A percentile compares a stretch with the other conserved stretches of the same genome.
phyloP scores from a whole-genome alignment of 805 yeast genomes.

The Starmerella vaccinii region DNA sequence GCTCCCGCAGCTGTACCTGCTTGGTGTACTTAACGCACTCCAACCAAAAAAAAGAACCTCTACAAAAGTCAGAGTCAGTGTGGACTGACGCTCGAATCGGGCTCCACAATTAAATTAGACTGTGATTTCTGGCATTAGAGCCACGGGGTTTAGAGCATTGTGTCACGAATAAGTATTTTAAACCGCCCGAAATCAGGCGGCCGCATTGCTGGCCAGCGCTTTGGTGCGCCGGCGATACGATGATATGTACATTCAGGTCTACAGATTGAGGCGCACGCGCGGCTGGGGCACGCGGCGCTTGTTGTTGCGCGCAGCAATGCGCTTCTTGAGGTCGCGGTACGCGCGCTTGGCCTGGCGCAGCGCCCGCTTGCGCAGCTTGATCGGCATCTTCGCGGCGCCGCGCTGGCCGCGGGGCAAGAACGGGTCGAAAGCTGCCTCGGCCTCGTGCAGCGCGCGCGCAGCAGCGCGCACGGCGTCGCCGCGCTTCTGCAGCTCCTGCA shows the following conservation, averaged over 20 bases:
- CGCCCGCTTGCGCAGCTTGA: slow-evolving; percentile 26
- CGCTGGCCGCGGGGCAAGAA: slow-evolving; percentile 27
- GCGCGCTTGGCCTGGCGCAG: slow-evolving; percentile 26
- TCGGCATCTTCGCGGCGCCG: slow-evolving; percentile 27
- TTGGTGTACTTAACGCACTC: too few relatives aligned
- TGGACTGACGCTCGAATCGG: too few relatives aligned
- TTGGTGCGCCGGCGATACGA: background rate
- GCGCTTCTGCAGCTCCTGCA: slow-evolving; percentile 21
- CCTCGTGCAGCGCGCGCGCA: slow-evolving; percentile 21
- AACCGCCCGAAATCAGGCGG: too few relatives aligned
- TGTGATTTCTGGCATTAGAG: too few relatives aligned
- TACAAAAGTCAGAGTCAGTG: too few relatives aligned
- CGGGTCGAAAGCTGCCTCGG: slow-evolving; percentile 24
- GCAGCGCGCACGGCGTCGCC: slow-evolving; percentile 21
- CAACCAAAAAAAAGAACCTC: too few relatives aligned
- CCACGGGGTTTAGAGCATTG: too few relatives aligned
- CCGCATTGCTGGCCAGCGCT: background rate
- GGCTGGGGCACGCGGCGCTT: slow-evolving; percentile 27
- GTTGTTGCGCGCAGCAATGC: slow-evolving; percentile 22
- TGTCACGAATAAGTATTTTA: too few relatives aligned
- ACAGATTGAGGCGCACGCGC: slow-evolving; percentile 14
- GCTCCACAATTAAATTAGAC: too few relatives aligned
- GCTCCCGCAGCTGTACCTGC: too few relatives aligned
- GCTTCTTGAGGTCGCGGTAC: slow-evolving; percentile 25
- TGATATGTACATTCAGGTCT: slow-evolving; percentile 31